A percentile compares a stretch with the other conserved stretches of the same genome.
phyloP scores from a whole-genome alignment of 805 yeast genomes.

The Sugiyamaella chiloensis region DNA sequence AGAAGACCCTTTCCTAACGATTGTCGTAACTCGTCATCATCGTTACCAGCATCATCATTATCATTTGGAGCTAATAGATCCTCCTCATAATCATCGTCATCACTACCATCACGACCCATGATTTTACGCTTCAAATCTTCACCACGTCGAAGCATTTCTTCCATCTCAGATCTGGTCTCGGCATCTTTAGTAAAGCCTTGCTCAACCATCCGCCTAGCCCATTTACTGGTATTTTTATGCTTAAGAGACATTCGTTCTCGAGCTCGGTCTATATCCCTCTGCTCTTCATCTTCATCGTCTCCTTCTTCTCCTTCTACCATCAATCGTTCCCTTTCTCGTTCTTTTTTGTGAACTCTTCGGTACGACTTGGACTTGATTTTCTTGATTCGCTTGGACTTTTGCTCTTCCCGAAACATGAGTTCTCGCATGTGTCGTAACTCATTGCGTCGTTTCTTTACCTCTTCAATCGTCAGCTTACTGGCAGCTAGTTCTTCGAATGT shows the following conservation, averaged over 20 bases:
- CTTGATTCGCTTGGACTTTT: constrained; percentile 84
- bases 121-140: constrained; percentile 72
- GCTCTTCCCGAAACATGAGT: constrained; percentile 92
- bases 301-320: constrained; percentile 64
- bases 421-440: constrained; percentile 92
- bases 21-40: constrained; percentile 29
- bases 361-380: constrained; percentile 92
- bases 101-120: constrained; percentile 54
- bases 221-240: constrained; percentile 81
- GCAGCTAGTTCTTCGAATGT: constrained; percentile 83
- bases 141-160: constrained; percentile 89
- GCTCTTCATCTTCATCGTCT: constrained; percentile 51
- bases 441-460: constrained; percentile 67
- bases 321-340: constrained; percentile 63
- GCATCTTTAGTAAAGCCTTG: constrained; percentile 89
- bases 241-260: constrained; percentile 88
- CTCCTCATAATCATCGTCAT: constrained; percentile 43
- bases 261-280: constrained; percentile 73
- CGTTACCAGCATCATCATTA: constrained; percentile 40
- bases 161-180: constrained; percentile 80
- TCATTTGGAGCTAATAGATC: constrained; percentile 18
- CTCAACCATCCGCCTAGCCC: constrained; percentile 88
- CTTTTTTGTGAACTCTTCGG: constrained; percentile 82
- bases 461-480: constrained; percentile 77
- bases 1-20: constrained; percentile 82